Evolutionary conservation across 805 yeast genomes (phyloP), one percentile per base, ranked within the genome.

Genomic region (Tetrapisispora namnaoensis): DNA sequence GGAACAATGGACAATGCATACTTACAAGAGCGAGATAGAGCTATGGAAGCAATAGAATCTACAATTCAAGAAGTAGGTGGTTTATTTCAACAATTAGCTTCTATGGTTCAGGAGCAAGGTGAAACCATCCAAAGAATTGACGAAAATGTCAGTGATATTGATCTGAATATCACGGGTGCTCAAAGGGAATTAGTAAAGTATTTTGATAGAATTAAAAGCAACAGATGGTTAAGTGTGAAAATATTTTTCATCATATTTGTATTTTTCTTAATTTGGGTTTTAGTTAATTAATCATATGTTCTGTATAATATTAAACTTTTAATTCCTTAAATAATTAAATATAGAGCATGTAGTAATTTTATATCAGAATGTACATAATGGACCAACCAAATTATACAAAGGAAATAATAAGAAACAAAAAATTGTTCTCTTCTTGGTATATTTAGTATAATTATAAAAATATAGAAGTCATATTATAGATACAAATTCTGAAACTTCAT

Each of bases 61-160:
- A 93, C 99, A 0, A 93, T 93, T 52, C 91, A 91, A 61, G 98
- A 93, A 66, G 95, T 93, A 44, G 99, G 99, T 40, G 84, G 86
- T 45, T 74, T 93, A 51, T 93, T 93, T 70, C 91, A 86, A 59
- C 99, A 93, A 67, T 74, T 93, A 58, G 96, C 98, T 5, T 84
- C 95, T 1, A 91, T 93, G 98, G 97, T 93, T 8, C 89, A 86
- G 53, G 98, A 93, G 66, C 99, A 93, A 68, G 91, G 98, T 38
- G 99, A 93, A 59, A 86, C 85, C 16, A 91, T 93, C 49, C 98
- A 91, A 66, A 74, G 98, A 61, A 93, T 93, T 54, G 99, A 93
- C 68, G 86, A 82, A 49, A 90, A 93, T 62, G 95, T 95, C 7
- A 96, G 90, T 57, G 98, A 93, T 60, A 88, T 91, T 47, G 80